Base-by-base conservation (phyloP, 192 early-diverging fungal genomes). In the Allomyces arbusculus region DNA sequence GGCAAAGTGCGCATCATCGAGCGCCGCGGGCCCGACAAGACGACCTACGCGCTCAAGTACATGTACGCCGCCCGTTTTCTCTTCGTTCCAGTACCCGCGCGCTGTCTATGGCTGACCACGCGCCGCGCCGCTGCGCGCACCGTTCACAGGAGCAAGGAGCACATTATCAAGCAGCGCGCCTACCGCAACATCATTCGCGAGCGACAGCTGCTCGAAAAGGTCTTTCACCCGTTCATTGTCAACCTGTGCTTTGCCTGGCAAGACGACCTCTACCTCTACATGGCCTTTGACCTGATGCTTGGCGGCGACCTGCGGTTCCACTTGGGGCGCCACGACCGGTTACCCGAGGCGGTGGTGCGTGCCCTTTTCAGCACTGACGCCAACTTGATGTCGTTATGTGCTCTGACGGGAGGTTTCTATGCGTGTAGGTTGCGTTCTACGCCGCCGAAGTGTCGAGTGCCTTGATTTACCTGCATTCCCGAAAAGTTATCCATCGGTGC, bases 41-140 rank as follows among this genome's bases (percentile, higher is more conserved):
- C 81, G 63, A 78, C 88, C 58, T 97, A 86, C 63, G 94, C 94
- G n/a, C 81, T 97, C 62, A 97, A 97, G 74, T 94, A 94, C 74
- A 97, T 97, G 50, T 58, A 58, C 50, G 50, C n/a, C n/a, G n/a
- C n/a, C n/a, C n/a, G n/a, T n/a, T n/a, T n/a, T n/a, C n/a, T n/a
- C n/a, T n/a, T n/a, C n/a, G n/a, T n/a, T n/a, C n/a, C n/a, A n/a
- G n/a, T n/a, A n/a, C n/a, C n/a, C n/a, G n/a, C n/a, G n/a, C n/a
- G n/a, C n/a, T n/a, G n/a, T n/a, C n/a, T n/a, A n/a, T n/a, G n/a
- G 33, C 7, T 40, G 33, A 40, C 33, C 33, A 8, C 7, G 33
- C 33, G 4, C 33, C 33, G 33, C 7, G 33, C n/a, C n/a, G n/a
- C n/a, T n/a, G n/a, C n/a, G 7, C 3, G 4, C 33, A 40, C 3